A percentile compares a stretch with the other conserved stretches of the same genome.
Evolutionary conservation across 1,139 yeast species (phyloP).

Genomic region (Debaryomycetaceae sp.): DNA sequence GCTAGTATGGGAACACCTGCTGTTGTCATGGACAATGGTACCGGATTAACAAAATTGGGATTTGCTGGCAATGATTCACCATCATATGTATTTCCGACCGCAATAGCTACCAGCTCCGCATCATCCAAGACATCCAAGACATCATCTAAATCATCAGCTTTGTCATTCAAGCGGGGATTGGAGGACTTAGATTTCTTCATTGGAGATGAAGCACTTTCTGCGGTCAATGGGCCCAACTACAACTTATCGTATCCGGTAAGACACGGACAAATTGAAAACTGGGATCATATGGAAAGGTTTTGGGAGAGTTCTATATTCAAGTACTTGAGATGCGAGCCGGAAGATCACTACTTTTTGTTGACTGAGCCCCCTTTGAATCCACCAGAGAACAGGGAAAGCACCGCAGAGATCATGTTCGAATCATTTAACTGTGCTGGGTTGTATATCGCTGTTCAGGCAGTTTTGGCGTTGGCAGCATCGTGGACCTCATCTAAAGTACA

Average conservation of each 20-base stretch:
- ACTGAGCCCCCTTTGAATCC: constrained; percentile 99
- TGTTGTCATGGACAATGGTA: constrained; percentile 97
- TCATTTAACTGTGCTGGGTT: constrained; percentile 97
- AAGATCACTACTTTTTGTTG: constrained; percentile 89
- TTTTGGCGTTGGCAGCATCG: constrained; percentile 95
- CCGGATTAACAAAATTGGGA: constrained; percentile 95
- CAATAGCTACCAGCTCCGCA: constrained; percentile 76
- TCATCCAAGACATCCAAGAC: constrained; percentile 31
- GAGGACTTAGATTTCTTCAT: constrained; percentile 94
- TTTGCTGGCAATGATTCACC: constrained; percentile 99
- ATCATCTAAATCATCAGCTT: constrained; percentile 42
- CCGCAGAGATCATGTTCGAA: constrained; percentile 98
- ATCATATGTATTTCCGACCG: constrained; percentile 95
- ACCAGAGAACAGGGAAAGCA: constrained; percentile 96
- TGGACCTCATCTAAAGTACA: constrained; percentile 97
- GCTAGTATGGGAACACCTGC: constrained; percentile 79
- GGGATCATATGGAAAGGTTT: constrained; percentile 99
- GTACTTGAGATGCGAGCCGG: constrained; percentile 96
- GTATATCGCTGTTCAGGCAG: constrained; percentile 98
- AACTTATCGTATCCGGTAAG: constrained; percentile 88
- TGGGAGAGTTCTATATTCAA: constrained; percentile 98
- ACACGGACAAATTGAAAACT: constrained; percentile 97
- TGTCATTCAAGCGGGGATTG: constrained; percentile 79
- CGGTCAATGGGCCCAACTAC: constrained; percentile 87
- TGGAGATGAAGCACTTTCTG: constrained; percentile 91